Percentiles rank a stretch among this genome's conserved stretches.
Evolutionary conservation across 2,329 filamentous ascomycete genomes (phyloP).

Genomic region (Pleoardoris graminearum): DNA sequence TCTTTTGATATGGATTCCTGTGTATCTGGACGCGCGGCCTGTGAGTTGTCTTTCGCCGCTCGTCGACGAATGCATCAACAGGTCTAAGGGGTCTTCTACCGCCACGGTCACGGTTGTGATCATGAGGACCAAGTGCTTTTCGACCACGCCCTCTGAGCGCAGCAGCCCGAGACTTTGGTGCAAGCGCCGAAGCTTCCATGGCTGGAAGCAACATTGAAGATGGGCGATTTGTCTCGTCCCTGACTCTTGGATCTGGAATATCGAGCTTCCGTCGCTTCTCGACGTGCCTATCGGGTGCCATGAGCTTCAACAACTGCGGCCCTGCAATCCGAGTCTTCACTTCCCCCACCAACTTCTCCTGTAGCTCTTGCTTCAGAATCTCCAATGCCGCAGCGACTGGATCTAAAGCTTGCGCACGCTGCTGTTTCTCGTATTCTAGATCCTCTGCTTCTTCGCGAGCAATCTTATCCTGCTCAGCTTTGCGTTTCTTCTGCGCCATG

Average conservation of each 20-base stretch:
- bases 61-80: conserved; percentile 56
- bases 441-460: conserved; percentile 78
- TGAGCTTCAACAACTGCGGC: conserved; percentile 75
- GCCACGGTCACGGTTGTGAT: conserved; percentile 47
- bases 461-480: conserved; percentile 67
- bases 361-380: conserved; percentile 76
- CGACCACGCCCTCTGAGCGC: conserved; percentile 48
- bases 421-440: conserved; percentile 85
- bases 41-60: conserved; percentile 61
- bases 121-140: conserved; percentile 50
- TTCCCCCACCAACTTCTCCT: conserved; percentile 83
- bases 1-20: conserved; percentile 69
- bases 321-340: conserved; percentile 86
- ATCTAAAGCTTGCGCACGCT: conserved; percentile 84
- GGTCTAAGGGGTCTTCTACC: conserved; percentile 45
- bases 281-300: conserved; percentile 79
- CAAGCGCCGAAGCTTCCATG: conserved; percentile 65
- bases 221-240: conserved; percentile 62
- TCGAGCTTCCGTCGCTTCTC: conserved; percentile 80
- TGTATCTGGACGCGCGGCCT: conserved; percentile 56
- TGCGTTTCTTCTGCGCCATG: conserved; percentile 55
- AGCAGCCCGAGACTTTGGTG: conserved; percentile 57
- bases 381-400: conserved; percentile 84
- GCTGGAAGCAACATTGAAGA: conserved; percentile 58
- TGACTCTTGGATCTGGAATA: conserved; percentile 65